phyloP scores from a whole-genome alignment of 225 moss, liverwort and hornwort genomes.

The Anthoceros angustus region DNA sequence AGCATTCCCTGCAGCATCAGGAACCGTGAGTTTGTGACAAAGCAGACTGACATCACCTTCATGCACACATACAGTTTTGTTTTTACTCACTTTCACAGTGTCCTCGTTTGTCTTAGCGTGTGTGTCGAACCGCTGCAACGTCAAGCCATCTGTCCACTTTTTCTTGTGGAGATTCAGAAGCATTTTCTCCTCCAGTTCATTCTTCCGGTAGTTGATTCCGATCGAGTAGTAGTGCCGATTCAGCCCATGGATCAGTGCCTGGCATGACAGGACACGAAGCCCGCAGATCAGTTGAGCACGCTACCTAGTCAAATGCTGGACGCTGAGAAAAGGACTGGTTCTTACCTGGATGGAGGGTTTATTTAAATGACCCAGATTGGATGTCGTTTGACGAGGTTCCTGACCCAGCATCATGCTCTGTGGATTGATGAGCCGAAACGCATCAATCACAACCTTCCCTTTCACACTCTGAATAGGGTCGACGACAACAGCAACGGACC shows the following conservation, averaged over 20 bases:
- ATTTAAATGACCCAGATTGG: slow-evolving; percentile 82
- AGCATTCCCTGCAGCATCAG: slow-evolving; percentile 60
- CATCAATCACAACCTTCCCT: slow-evolving; percentile 93
- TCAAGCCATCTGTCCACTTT: slow-evolving; percentile 94
- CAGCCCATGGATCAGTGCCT: slow-evolving; percentile 91
- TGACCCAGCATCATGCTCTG: slow-evolving; percentile 99
- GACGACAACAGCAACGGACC: slow-evolving; percentile 90
- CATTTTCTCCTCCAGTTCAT: slow-evolving; percentile 94
- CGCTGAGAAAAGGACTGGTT: no score
- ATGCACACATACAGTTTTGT: no score
- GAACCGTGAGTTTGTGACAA: no score
- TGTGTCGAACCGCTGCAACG: slow-evolving; percentile 67
- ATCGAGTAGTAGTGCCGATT: slow-evolving; percentile 93
- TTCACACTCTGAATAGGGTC: slow-evolving; percentile 98
- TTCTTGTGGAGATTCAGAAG: slow-evolving; percentile 88
- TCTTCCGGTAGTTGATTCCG: slow-evolving; percentile 91
- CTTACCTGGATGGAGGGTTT: slow-evolving; percentile 89
- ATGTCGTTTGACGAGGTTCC: slow-evolving; percentile 96
- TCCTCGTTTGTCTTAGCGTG: slow-evolving; percentile 79
- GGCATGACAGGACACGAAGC: slow-evolving; percentile 5
- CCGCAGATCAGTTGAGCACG: neutral
- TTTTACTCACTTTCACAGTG: slow-evolving; percentile 59
- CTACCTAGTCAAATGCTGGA: no score
- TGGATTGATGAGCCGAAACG: slow-evolving; percentile 92
- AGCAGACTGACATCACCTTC: no score